Base-by-base conservation (phyloP, 441 rosid species). In the Pelargonium citronellum region DNA sequence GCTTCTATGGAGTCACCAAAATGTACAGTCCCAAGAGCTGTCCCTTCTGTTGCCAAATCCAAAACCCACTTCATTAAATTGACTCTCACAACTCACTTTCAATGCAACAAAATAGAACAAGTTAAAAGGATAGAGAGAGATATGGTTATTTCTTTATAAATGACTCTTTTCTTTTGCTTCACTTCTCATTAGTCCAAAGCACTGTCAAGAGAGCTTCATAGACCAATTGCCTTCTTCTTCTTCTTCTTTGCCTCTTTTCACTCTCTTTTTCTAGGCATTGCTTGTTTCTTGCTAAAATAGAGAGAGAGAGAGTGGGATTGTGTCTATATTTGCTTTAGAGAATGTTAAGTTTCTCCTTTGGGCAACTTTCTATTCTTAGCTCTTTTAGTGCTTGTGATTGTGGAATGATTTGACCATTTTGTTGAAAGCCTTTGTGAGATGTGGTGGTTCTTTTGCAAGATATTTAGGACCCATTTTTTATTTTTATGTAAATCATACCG, bases 151-250 rank as follows among this genome's bases (percentile, higher is more conserved):
- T 49, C 64, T 63, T 43, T 77, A 66, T 66, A 73, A 64, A 44
- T 66, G 39, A 13, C 15, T 60, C 5, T 24, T 39, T 7, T 0
- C 2, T 55, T 34, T 75, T 67, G 73, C 68, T 68, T 67, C 79
- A 71, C 19, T 37, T 69, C 73, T 62, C 41, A 75, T 74, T 76
- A 71, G 80, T 80, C 77, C 37, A 69, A 72, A 69, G 6, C 17
- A 46, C 85, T 75, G 81, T 68, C 79, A 63, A 4, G 63, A 69
- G 39, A 16, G 37, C 49, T 60, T 70, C 69, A 39, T 24, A 0
- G 75, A 55, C 89, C 83, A 82, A 79, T 85, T 67, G 57, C 9
- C 57, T 68, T 69, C 75, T 78, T 67, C 73, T 71, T 12, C 13
- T 46, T 46, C 51, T 46, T 10, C 13, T 46, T 74, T 74, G 0